Base-by-base conservation (phyloP, 805 yeast genomes). In the Candida dajiaensis region DNA sequence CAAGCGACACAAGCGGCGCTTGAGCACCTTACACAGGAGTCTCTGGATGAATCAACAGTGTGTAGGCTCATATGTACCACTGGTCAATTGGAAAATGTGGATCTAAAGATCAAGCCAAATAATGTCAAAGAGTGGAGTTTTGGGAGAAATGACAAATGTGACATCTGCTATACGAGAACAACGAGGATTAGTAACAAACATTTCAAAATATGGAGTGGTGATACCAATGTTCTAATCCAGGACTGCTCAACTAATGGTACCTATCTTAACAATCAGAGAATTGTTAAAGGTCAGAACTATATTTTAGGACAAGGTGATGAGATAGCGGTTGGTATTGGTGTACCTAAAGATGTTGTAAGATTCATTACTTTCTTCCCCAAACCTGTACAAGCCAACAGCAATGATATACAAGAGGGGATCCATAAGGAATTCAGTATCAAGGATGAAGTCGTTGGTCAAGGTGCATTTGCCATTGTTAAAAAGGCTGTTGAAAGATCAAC, bases 381-480 rank as follows among this genome's bases (percentile, higher is more conserved):
- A 47, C 23, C 37, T 1, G 28, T 39, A 2, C 19, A 23, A 16
- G 18, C 19, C n/a, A 50, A 46, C 25, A 42, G 65, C 55, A 48
- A 45, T 10, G 31, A 28, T 3, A 20, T 37, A 6, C 55, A 58
- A 22, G 53, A 44, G 23, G 89, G 90, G 1, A 80, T 87, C 11
- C 73, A 74, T 56, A 78, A 76, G 48, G 80, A 84, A 57, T 94
- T 83, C 64, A 84, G 87, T 13, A 79, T 92, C 19, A 78, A 83
- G 49, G 87, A 84, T 61, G 96, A 86, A 58, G 82, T 87, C 15
- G 86, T 92, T 1, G 99, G 99, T 1, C 94, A 89, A 57, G 99
- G 99, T n/a, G 98, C 98, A 10, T 92, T 92, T 74, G 98, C 98
- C 6, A 85, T 90, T 1, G 99, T 94, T 25, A 84, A 89, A 54